Evolutionary conservation across 2,329 filamentous ascomycete species (phyloP), one percentile per base, ranked within the genome.

Genomic region (Bipolaris gigantea): DNA sequence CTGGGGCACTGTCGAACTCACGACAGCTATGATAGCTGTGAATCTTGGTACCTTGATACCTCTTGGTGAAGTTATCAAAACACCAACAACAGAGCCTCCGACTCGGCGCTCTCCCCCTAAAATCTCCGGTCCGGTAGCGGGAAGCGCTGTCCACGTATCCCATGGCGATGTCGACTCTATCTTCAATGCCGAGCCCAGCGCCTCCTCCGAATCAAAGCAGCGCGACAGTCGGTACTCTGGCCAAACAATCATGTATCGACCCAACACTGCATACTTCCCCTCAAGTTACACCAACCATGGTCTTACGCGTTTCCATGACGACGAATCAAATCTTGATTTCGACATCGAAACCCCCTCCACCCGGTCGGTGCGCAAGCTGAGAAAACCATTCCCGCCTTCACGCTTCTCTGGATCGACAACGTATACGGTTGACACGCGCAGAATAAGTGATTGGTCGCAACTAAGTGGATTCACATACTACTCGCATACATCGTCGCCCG

Each of bases 291-390:
- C 45, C 19, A 16, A 42, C 3, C 23, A 23, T 21, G 48, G 52
- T 10, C n/a, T 55, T 9, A 39, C 50, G 2, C 62, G 64, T 42
- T 67, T 61, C 56, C 60, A 68, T 47, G 66, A 68, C 51, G 56
- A 59, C 32, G 58, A 60, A 15, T 65, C 64, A 0, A 64, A 66
- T 23, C 58, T 69, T 16, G 62, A 65, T 40, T 69, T 69, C 50
- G 66, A 69, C 25, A 59, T 69, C 15, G 64, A 63, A 35, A 56
- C 62, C 4, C 61, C 52, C 16, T 55, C 52, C 3, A 51, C 32
- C 16, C 41, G 55, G 16, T 34, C 53, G 2, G 50, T 49, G 4
- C 53, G 58, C 15, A 57, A 58, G 5, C 58, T 59, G 21, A 59
- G 54, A 15, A 56, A 62, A 51, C 55, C n/a, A 35, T 59, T 32